Base-by-base conservation (phyloP, 352 stramenopile genomes). In the Paralagenidium karlingii region DNA sequence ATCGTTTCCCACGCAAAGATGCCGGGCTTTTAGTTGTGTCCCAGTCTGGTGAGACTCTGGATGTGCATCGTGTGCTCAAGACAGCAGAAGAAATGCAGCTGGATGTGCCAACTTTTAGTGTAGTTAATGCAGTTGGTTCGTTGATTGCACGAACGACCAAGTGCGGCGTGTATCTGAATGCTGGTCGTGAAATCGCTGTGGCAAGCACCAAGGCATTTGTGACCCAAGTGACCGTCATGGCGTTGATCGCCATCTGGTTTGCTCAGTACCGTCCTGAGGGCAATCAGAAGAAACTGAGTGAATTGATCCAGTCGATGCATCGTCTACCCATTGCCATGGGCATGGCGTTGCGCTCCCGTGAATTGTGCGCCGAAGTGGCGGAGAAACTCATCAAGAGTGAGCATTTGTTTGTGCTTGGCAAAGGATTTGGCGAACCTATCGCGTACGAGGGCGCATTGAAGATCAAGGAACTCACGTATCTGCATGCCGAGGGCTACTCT, bases 131-230 rank as follows among this genome's bases (percentile, higher is more conserved):
- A 12, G 95, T 99, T 16, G 95, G 95, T 19, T 97, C 87, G 50
- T 76, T 97, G 30, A 99, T 99, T 58, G 95, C 95, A 3, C 78
- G 95, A 13, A 86, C 75, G 12, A 90, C 75, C 24, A 86, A 87
- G 50, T 81, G 96, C 29, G 95, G 96, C 38, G 93, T 98, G 18
- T 99, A 99, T 63, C 86, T 98, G 41, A 98, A 99, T 55, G 95
- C 95, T 20, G 96, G 96, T 24, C 86, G 94, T 31, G 96, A 99
- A 52, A 98, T 96, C 49, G 94, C 94, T 5, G 96, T 99, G 10
- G 96, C 96, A 4, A 97, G 85, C 55, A 99, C 96, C 25, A 99
- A 99, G 69, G 95, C 96, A 0, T 99, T 99, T 51, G 97, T 96
- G 12, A 98, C 92, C 13, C 96, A 99, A 56, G 93, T 96, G 0